Conservation (phyloP, 495 filamentous ascomycete genomes). For the Talaromyces nanjingensis region DNA sequence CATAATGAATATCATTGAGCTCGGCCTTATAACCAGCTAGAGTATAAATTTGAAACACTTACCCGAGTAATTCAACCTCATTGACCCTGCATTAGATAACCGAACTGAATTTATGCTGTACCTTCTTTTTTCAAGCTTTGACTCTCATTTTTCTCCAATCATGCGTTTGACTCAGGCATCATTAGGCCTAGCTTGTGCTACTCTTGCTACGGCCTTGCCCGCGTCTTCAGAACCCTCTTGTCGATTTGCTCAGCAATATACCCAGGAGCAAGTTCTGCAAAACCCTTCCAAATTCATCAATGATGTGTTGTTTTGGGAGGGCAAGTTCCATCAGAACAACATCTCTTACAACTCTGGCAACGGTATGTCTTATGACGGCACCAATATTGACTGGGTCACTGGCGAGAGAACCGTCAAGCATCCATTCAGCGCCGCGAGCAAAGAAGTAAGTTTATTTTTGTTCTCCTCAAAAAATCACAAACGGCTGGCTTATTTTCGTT, state of each 20-base stretch:
- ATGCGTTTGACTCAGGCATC: slow-evolving; percentile 1
- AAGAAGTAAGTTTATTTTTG: slow-evolving; percentile 16
- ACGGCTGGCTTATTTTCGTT: not conserved
- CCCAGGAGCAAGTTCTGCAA: slow-evolving; percentile 18
- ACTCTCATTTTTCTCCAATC: not conserved
- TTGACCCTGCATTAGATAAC: not conserved
- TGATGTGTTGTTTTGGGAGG: slow-evolving; percentile 29
- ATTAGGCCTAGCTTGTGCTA: not conserved
- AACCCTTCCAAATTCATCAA: slow-evolving; percentile 19
- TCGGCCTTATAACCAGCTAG: not conserved
- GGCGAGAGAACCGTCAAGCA: slow-evolving; percentile 24
- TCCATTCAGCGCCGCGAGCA: slow-evolving; percentile 30
- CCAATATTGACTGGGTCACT: slow-evolving; percentile 24
- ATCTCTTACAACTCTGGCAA: slow-evolving; percentile 26
- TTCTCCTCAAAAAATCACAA: slow-evolving; percentile 4
- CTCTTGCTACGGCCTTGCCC: slow-evolving; percentile 1
- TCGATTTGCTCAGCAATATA: slow-evolving; percentile 21
- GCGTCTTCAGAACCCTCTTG: slow-evolving; percentile 16
- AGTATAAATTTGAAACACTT: not conserved
- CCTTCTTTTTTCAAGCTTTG: not conserved
- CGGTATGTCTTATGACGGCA: slow-evolving; percentile 31
- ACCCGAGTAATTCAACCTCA: not conserved
- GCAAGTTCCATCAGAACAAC: slow-evolving; percentile 27
- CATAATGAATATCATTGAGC: not conserved
- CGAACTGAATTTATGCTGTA: not conserved